A percentile compares a stretch with the other conserved stretches of the same genome.
Conservation (phyloP, 1,284 basidiomycete species). For the Trametes hirsuta region DNA sequence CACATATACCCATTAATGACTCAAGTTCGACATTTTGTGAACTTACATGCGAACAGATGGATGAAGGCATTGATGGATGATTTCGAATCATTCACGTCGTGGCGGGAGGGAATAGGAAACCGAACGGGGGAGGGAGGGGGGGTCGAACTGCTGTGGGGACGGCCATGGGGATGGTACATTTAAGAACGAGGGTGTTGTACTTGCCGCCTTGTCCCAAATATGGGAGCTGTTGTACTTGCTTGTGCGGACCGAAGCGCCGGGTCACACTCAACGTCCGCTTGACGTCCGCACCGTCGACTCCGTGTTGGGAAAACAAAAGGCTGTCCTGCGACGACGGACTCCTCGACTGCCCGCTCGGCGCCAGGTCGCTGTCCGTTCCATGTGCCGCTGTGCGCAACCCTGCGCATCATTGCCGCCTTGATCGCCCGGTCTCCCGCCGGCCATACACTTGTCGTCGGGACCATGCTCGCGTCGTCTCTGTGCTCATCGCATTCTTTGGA, state of each 20-base stretch:
- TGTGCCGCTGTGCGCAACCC: neutral
- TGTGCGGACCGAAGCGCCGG: conserved; percentile 8
- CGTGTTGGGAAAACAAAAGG: conserved; percentile 28
- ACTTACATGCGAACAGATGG: conserved; percentile 26
- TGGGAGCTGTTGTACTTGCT: conserved; percentile 28
- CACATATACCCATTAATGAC: neutral
- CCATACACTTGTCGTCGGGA: neutral
- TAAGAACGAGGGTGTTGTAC: conserved; percentile 21
- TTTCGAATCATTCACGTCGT: conserved; percentile 4
- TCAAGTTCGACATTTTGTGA: neutral
- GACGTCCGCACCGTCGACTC: neutral
- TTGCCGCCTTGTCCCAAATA: conserved; percentile 28
- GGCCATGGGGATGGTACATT: conserved; percentile 17
- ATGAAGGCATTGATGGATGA: conserved; percentile 18
- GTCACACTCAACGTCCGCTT: neutral
- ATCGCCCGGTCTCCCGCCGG: neutral
- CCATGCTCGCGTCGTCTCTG: neutral
- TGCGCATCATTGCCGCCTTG: conserved; percentile 12
- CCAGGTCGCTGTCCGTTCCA: conserved; percentile 1
- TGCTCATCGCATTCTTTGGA: neutral
- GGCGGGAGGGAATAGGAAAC: neutral
- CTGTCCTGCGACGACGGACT: conserved; percentile 16
- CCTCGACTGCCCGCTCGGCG: conserved; percentile 3
- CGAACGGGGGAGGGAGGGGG: conserved; percentile 5
- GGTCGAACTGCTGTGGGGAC: conserved; percentile 14